Evolutionary conservation across 768 basidiomycete genomes (phyloP), one percentile per base, ranked within the genome.

Genomic region (Fistulinella prunicolor): DNA sequence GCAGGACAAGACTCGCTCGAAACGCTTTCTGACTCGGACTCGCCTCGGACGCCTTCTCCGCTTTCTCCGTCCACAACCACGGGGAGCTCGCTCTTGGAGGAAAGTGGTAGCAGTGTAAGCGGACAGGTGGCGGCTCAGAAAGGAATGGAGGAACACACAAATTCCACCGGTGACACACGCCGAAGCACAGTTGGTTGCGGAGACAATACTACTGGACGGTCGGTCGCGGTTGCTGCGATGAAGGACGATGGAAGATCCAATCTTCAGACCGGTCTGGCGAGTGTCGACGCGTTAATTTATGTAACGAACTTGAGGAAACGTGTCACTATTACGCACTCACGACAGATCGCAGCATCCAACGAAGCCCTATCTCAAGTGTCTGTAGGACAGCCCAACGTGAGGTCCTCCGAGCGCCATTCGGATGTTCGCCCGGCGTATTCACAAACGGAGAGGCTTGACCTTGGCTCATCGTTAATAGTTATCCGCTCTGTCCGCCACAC

Each of bases 31-130:
- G 23, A 16, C 28, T 16, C 20, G 6, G 5, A n/a, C 16, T 40
- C 40, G 4, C 41, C 48, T 13, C n/a, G 42, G 39, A 60, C 49
- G 6, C 50, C 54, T 6, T 32, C 45, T 0, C 7, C 42, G 14
- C 41, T 23, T 37, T 49, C 43, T 4, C 48, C 53, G 9, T 29
- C 1, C 2, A 3, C 38, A 6, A 26, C 7, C 23, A 13, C 8
- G n/a, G 42, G 17, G n/a, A 2, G 34, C 16, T 23, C 21, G 42
- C 17, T 19, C 42, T 13, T 4, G 6, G 38, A 39, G 28, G 20
- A 38, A 29, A 22, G 17, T 28, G 9, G 19, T 10, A 20, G 6
- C 10, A 26, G 21, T 24, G n/a, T 7, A 21, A 36, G 30, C 21
- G 29, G 13, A 20, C 29, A 24, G 10, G n/a, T 13, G 4, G 32